Base-by-base conservation (phyloP, 352 stramenopile genomes). In the Thalassiosira ordinaria region DNA sequence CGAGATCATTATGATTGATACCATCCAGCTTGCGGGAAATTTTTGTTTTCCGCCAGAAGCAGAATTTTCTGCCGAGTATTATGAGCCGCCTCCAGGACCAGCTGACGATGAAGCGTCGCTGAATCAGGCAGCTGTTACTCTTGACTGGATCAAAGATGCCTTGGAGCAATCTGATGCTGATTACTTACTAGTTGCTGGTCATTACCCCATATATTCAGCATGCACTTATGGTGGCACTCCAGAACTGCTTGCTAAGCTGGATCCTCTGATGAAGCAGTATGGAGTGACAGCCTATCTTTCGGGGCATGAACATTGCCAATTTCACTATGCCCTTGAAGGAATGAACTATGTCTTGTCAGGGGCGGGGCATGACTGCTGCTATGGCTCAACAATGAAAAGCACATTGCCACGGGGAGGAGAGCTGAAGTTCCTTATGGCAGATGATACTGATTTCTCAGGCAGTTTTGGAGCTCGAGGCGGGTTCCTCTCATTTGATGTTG, bases 291-390 rank as follows among this genome's bases (percentile, higher is more conserved):
- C 69, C 2, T 87, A 87, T 53, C 33, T 87, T 13, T 81, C 68
- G 3, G 79, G 79, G 39, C 79, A 87, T 70, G 79, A 87, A 46
- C 79, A 87, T 59, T 83, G 74, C 57, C 72, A 81, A 68, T 77
- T 81, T 39, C 74, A 87, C 61, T 83, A 66, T 46, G 18, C 60
- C 3, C 51, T 68, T 56, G 41, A 87, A 18, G 37, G 46, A 13
- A 79, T 87, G 63, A 39, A 81, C 57, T 84, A 81, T 26, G 68
- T 87, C 13, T 51, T 87, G 13, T 78, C 79, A 20, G 79, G 79
- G 26, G 71, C 62, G 26, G 79, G 79, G 20, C 44, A 84, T 57
- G 65, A 72, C n/a, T 87, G 79, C 46, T 87, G 79, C 27, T 87
- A 84, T 61, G 64, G 52, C 27, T 56, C 74, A 26, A 13, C 33